Conservation (phyloP, 2,329 filamentous ascomycete species). For the Aplosporella prunicola region DNA sequence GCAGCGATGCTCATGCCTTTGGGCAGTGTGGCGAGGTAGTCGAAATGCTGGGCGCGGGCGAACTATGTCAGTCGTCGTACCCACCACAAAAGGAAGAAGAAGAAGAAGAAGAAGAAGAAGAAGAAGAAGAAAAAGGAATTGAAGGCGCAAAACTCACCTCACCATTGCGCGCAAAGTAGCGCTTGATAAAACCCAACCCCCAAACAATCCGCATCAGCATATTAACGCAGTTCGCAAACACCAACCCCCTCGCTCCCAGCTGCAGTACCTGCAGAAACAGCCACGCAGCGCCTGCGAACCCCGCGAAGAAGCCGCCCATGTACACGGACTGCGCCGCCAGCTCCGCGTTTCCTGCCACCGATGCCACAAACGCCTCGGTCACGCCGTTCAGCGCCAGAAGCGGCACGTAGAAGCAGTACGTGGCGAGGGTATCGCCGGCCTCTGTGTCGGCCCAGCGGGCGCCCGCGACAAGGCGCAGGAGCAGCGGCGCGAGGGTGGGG, state of each 20-base stretch:
- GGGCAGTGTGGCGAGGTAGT: conserved; percentile 20
- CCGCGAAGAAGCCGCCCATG: conserved; percentile 74
- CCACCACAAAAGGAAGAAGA: not conserved
- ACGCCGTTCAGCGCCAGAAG: conserved; percentile 87
- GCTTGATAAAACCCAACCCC: conserved; percentile 63
- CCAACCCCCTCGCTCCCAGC: conserved; percentile 69
- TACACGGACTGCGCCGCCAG: conserved; percentile 68
- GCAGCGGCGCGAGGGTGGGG: conserved; percentile 62
- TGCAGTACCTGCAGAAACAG: conserved; percentile 60
- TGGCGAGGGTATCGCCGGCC: conserved; percentile 62
- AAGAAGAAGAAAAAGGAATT: too few relatives aligned
- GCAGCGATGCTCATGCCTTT: conserved; percentile 24
- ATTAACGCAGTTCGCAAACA: conserved; percentile 80
- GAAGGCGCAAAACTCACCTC: conserved; percentile 7
- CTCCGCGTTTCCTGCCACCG: conserved; percentile 66
- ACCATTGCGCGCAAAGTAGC: conserved; percentile 20
- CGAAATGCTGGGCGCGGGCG: conserved; percentile 19
- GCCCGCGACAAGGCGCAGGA: conserved; percentile 69
- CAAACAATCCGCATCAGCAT: conserved; percentile 79
- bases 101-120: too few relatives aligned
- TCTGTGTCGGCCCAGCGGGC: conserved; percentile 64
- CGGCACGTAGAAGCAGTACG: conserved; percentile 89
- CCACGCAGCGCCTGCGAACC: conserved; percentile 67
- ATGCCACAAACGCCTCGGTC: conserved; percentile 84
- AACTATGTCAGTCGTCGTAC: too few relatives aligned